phyloP scores from a whole-genome alignment of 2,329 filamentous ascomycete species.

The Claviceps spartinae region DNA sequence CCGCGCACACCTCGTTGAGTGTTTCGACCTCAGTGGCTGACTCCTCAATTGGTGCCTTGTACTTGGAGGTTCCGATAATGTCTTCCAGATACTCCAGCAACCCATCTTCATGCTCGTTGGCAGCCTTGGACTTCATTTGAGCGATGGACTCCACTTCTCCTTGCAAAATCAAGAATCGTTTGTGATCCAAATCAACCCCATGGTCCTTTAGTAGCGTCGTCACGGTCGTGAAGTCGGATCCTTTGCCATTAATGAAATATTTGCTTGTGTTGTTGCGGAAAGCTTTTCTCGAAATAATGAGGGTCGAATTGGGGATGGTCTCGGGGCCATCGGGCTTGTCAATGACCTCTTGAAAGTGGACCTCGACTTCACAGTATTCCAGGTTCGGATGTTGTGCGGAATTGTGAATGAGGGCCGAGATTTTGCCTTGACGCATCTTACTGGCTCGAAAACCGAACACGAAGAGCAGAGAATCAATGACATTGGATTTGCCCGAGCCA shows the following conservation, averaged over 20 bases:
- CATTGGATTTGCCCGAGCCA: conserved; percentile 95
- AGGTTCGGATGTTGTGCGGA: conserved; percentile 77
- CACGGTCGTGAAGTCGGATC: conserved; percentile 84
- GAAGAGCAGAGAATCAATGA: conserved; percentile 94
- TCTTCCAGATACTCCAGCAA: conserved; percentile 94
- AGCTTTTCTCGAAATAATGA: conserved; percentile 80
- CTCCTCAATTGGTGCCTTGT: conserved; percentile 94
- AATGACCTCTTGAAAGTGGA: conserved; percentile 91
- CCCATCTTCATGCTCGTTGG: conserved; percentile 89
- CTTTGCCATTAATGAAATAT: conserved; percentile 87
- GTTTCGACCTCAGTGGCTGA: conserved; percentile 79
- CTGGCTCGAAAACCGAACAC: conserved; percentile 98
- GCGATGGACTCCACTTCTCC: conserved; percentile 98
- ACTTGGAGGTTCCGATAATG: conserved; percentile 97
- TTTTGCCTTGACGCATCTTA: conserved; percentile 98
- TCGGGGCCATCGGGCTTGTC: conserved; percentile 66
- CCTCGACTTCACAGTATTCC: conserved; percentile 86
- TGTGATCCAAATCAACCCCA: conserved; percentile 93
- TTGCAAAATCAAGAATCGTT: conserved; percentile 92
- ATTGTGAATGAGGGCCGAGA: conserved; percentile 95
- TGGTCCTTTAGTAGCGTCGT: conserved; percentile 75
- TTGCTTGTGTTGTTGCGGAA: conserved; percentile 98
- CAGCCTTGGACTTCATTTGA: conserved; percentile 97
- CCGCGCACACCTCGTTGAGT: conserved; percentile 85
- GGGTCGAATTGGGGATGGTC: conserved; percentile 67